Percentiles rank a stretch among this genome's conserved stretches.
Evolutionary conservation across 139 green algal species (phyloP).

Genomic region (Zygnema cylindricum): DNA sequence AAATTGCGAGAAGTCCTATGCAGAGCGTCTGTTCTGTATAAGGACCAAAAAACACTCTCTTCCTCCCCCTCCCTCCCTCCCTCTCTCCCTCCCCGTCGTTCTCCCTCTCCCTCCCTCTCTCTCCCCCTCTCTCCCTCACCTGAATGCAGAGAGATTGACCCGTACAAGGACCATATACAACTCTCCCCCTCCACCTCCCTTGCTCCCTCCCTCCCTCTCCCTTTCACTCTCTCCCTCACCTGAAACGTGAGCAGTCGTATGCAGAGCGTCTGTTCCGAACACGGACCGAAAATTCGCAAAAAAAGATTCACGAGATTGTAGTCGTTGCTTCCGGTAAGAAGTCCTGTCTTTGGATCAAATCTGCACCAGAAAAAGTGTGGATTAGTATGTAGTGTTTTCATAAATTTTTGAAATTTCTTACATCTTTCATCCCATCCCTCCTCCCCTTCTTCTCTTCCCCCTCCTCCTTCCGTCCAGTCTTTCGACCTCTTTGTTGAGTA

Average conservation of each 20-base stretch:
- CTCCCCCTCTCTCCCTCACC: no score
- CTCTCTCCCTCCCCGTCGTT: no score
- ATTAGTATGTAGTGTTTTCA: no score
- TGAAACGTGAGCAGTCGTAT: slow-evolving; percentile 86
- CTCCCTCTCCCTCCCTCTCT: no score
- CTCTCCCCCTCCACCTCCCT: no score
- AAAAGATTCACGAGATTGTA: slow-evolving; percentile 93
- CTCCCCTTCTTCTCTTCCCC: no score
- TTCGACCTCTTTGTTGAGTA: no score
- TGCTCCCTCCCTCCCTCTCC: background rate
- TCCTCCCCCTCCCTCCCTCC: no score
- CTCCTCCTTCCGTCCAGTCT: no score
- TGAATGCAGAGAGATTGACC: background rate
- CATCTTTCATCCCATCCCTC: no score
- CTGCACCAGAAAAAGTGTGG: slow-evolving; percentile 26
- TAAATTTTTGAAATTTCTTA: no score
- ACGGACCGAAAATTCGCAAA: slow-evolving; percentile 83
- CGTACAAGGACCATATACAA: background rate
- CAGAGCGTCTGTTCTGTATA: slow-evolving; percentile 85
- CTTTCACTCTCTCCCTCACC: slow-evolving; percentile 24
- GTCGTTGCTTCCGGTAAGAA: slow-evolving; percentile 83
- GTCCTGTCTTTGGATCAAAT: slow-evolving; percentile 80
- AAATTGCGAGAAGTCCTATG: slow-evolving; percentile 82
- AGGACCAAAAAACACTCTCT: slow-evolving; percentile 82
- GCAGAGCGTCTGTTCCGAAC: slow-evolving; percentile 83